Conservation (phyloP, 306 rosid species). For the Parietaria judaica region DNA sequence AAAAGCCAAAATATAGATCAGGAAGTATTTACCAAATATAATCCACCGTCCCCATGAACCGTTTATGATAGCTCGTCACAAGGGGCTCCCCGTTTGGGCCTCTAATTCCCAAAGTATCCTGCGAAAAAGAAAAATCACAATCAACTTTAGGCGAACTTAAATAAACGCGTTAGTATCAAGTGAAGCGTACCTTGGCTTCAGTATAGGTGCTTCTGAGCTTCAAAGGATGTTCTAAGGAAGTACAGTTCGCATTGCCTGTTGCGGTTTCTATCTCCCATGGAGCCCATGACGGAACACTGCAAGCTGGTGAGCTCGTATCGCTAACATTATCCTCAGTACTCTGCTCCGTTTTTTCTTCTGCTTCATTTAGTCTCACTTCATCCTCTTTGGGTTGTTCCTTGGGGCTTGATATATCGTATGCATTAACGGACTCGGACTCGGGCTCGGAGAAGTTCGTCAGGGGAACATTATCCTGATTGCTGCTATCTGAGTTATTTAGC, state of each 20-base stretch:
- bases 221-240: conserved; percentile 60
- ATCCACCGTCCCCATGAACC: conserved; percentile 84
- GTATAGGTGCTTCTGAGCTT: conserved; percentile 66
- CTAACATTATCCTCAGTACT: conserved; percentile 22
- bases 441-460: conserved; percentile 3
- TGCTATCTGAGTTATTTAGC: conserved; percentile 18
- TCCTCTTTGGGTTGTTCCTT: conserved; percentile 27
- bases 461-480: conserved; percentile 20
- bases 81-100: conserved; percentile 78
- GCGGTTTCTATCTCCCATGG: conserved; percentile 75
- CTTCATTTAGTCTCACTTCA: conserved; percentile 22
- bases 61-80: conserved; percentile 67
- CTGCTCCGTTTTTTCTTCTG: conserved; percentile 30
- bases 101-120: conserved; percentile 65
- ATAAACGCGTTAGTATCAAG: neutral
- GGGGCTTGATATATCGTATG: conserved; percentile 24
- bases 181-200: conserved; percentile 57
- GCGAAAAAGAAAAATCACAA: conserved; percentile 17
- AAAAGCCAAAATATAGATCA: conserved; percentile 15
- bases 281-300: conserved; percentile 43
- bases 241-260: conserved; percentile 63
- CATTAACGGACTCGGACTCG: conserved; percentile 20
- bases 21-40: conserved; percentile 67
- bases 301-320: conserved; percentile 25
- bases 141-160: neutral